Base-by-base conservation (phyloP, 2,329 filamentous ascomycete species). In the Sclerotiophoma versabilis region DNA sequence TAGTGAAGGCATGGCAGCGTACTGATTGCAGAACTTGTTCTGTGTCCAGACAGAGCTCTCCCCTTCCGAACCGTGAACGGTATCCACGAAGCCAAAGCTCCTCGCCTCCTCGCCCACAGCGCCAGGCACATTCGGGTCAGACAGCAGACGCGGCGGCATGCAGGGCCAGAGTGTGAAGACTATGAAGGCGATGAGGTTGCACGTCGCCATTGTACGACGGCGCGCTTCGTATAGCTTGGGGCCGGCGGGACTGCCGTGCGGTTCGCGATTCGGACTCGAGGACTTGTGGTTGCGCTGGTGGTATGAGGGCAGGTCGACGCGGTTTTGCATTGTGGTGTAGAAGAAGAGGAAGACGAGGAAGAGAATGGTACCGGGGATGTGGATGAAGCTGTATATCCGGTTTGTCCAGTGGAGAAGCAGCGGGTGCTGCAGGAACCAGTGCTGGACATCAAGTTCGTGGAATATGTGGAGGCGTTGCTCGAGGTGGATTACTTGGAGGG, bases 1-100 rank as follows among this genome's bases (percentile, higher is more conserved):
- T 14, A 91, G 80, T 0, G 86, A 89, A 1, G 88, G 88, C 88
- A 91, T 91, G 7, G 88, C 88, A 81, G 86, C 87, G 72, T 90
- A 90, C 74, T 91, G 88, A 70, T 91, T 91, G 74, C 87, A 90
- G 72, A 90, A 91, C 57, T 80, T 83, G 74, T 90, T 90, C 42
- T 86, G 83, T 0, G 87, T 90, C 87, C 87, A 90, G 0, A 90
- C 85, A 59, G 85, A 89, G 68, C 85, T 85, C 59, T 86, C 83
- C 37, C 85, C 85, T 22, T 79, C 77, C 12, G 73, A 72, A 10
- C 82, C 81, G 67, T 85, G 83, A 12, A 86, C 83, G 0, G 83
- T 86, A 60, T 86, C 83, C 10, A 85, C 78, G 63, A 86, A 85
- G 7, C 82, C 82, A 69, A 79, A 85, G 60, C 81, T 83, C 68